phyloP scores from a whole-genome alignment of 169 alveolate genomes.

The Cryptosporidium meleagridis region DNA sequence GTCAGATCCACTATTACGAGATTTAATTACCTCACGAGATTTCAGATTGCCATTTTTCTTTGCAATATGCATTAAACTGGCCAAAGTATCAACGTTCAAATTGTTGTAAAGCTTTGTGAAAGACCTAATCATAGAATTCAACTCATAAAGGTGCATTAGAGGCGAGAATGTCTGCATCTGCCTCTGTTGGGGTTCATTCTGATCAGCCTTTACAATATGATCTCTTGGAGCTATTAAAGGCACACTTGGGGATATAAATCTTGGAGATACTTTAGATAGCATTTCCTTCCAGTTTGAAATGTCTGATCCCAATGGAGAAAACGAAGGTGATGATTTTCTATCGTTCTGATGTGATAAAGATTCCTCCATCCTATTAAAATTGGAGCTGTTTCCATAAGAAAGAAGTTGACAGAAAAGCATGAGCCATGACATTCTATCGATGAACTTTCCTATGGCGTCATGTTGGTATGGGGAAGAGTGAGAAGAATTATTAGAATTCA shows the following conservation, averaged over 20 bases:
- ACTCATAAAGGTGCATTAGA: constrained; percentile 37
- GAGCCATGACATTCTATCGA: constrained; percentile 71
- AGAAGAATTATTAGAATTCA: neutral
- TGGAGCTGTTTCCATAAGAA: constrained; percentile 64
- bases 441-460: constrained; percentile 72
- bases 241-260: constrained; percentile 53
- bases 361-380: constrained; percentile 56
- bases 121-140: constrained; percentile 63
- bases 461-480: constrained; percentile 66
- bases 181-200: constrained; percentile 57
- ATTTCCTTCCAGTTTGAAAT: constrained; percentile 67
- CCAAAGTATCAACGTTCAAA: constrained; percentile 64
- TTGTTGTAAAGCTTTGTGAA: constrained; percentile 70
- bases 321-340: constrained; percentile 22
- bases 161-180: constrained; percentile 67
- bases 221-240: constrained; percentile 25
- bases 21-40: constrained; percentile 27
- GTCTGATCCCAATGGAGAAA: constrained; percentile 50
- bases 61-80: constrained; percentile 69
- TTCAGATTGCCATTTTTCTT: constrained; percentile 37
- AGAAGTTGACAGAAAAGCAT: constrained; percentile 67
- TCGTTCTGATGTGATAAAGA: constrained; percentile 68
- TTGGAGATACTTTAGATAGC: constrained; percentile 60
- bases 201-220: constrained; percentile 8
- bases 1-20: constrained; percentile 15